Evolutionary conservation across 768 basidiomycete genomes (phyloP).

Genomic region (Trametes cingulata): DNA sequence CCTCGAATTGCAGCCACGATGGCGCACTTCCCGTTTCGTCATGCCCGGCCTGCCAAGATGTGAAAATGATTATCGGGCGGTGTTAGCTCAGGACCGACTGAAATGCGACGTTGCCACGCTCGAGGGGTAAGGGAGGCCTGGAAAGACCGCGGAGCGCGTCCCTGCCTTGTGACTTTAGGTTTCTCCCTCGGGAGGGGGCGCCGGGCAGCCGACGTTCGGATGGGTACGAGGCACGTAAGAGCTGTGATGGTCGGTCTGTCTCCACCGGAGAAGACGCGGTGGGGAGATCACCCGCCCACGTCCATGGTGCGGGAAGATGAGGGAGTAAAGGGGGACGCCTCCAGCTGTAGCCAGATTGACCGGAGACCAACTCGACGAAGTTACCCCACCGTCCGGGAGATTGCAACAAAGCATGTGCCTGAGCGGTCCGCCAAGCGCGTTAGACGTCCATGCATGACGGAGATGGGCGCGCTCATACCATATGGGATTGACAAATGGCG

Average conservation of each 20-base stretch:
- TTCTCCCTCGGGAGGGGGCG: conserved; percentile 16
- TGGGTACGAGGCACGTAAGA: conserved; percentile 5
- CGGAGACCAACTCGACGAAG: conserved; percentile 1
- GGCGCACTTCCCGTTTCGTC: background rate
- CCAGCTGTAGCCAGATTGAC: conserved; percentile 8
- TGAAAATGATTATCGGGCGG: conserved; percentile 6
- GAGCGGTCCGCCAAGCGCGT: conserved; percentile 7
- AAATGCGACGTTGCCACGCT: conserved; percentile 3
- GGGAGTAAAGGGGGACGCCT: conserved; percentile 14
- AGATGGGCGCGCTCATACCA: conserved; percentile 1
- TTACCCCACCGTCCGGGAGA: conserved; percentile 5
- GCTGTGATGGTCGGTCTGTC: conserved; percentile 13
- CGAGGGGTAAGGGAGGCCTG: conserved; percentile 1
- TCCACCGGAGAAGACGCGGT: conserved; percentile 10
- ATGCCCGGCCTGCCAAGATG: conserved; percentile 14
- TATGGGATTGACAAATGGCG: background rate
- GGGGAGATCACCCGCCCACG: conserved; percentile 7
- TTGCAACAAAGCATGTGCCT: conserved; percentile 6
- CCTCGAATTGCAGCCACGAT: conserved; percentile 6
- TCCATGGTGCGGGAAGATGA: conserved; percentile 6
- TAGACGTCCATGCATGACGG: background rate
- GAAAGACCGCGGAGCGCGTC: conserved; percentile 13
- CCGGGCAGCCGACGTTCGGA: conserved; percentile 11
- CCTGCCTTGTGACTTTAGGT: conserved; percentile 15
- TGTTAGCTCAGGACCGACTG: background rate